These are phyloP conservation scores for Carex cristatella DNA, from an alignment of 176 grass and related monocot species.

Conservation along the genomic window DNA sequence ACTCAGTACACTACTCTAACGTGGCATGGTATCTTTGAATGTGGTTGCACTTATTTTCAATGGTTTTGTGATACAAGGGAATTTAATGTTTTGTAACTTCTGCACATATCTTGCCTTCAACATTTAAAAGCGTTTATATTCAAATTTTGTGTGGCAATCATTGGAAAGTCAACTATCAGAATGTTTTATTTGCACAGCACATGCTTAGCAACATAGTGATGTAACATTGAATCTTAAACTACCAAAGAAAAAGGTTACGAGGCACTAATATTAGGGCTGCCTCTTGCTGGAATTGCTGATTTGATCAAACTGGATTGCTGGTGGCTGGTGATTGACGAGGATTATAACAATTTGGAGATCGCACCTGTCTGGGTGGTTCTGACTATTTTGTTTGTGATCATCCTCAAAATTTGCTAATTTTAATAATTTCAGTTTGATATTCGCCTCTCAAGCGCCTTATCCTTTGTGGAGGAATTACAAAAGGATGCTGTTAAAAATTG, in stretches of 20 bases:
- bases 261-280: neutral
- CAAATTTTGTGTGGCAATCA: neutral
- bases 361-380: neutral
- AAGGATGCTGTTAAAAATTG: constrained; percentile 40
- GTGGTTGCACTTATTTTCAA: neutral
- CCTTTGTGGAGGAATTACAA: constrained; percentile 79
- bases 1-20: neutral
- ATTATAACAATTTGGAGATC: neutral
- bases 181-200: neutral
- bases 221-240: constrained; percentile 4
- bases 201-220: constrained; percentile 1
- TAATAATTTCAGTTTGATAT: constrained; percentile 56
- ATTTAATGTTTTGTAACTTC: neutral
- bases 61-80: neutral
- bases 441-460: constrained; percentile 65
- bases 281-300: neutral
- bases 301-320: neutral
- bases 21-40: neutral
- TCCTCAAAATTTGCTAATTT: neutral
- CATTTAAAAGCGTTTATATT: neutral
- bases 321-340: neutral
- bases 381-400: neutral
- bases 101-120: neutral
- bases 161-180: neutral
- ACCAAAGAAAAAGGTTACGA: neutral